Evolutionary conservation across 2,329 filamentous ascomycete genomes (phyloP), one percentile per base, ranked within the genome.

Genomic region (Fusarium aywerte): DNA sequence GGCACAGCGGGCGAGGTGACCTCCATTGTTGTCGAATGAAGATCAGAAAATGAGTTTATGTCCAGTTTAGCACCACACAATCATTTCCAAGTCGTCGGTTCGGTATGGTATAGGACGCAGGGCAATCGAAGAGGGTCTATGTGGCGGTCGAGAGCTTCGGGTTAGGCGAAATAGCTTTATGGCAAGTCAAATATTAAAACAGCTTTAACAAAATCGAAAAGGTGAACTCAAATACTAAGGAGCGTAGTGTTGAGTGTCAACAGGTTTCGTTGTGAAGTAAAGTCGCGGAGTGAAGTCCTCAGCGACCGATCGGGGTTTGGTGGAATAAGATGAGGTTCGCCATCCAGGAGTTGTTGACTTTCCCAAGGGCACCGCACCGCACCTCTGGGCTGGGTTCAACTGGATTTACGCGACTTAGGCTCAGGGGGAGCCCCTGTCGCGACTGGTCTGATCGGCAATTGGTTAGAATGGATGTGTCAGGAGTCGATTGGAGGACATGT

Each of bases 11-110:
- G 77, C 58, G 84, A 80, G 55, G 81, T 81, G 68, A 85, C 82
- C 78, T 87, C 85, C 85, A 87, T 87, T 75, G 62, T 79, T 75
- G 75, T 65, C 65, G 64, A 59, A 58, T 51, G 54, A 59, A 51
- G 42, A 48, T 50, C 57, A 35, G 35, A 53, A 45, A 50, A 58
- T 64, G 58, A 51, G 54, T 45, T 49, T 58, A 53, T 62, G 54
- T 58, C 58, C 54, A 57, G 51, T 62, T 71, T 65, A 74, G 62
- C 49, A 65, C 49, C 62, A 63, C 54, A 42, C 62, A 67, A 62
- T 75, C 75, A 76, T 76, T 67, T 76, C 75, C 73, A 73, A 66
- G 58, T 59, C 47, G 53, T 61, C 55, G 65, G 47, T 57, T 68
- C 53, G 59, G 38, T 47, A 58, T 61, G 38, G 32, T 47, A 43